Evolutionary conservation across 495 filamentous ascomycete genomes (phyloP).

Genomic region (Alectoria sarmentosa): DNA sequence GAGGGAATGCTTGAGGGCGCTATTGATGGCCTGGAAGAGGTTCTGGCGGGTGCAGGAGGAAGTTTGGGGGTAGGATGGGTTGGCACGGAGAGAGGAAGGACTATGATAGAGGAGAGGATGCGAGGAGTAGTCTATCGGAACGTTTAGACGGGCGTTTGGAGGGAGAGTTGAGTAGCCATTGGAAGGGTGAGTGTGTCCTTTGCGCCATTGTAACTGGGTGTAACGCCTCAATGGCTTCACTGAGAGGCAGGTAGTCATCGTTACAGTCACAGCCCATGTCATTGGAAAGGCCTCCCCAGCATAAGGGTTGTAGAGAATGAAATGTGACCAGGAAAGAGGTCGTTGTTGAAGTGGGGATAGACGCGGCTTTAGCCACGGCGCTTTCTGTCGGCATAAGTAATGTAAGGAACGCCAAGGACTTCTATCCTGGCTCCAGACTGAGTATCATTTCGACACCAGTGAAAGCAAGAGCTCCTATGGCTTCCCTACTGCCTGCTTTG

Average conservation of each 20-base stretch:
- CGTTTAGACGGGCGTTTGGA: constrained; percentile 60
- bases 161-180: constrained; percentile 24
- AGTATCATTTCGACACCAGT: background rate
- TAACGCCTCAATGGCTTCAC: background rate
- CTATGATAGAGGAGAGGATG: constrained; percentile 77
- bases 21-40: constrained; percentile 87
- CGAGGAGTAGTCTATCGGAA: constrained; percentile 80
- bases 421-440: background rate
- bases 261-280: background rate
- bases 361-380: background rate
- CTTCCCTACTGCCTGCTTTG: constrained; percentile 38
- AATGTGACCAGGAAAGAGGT: background rate
- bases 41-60: constrained; percentile 77
- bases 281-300: background rate
- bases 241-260: constrained; percentile 1
- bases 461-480: constrained; percentile 25
- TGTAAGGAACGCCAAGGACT: constrained; percentile 2
- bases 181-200: background rate
- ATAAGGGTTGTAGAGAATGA: background rate
- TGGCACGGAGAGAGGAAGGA: constrained; percentile 55
- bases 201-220: background rate
- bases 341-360: constrained; percentile 1
- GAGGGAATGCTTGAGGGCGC: constrained; percentile 76
- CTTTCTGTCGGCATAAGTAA: constrained; percentile 13
- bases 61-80: constrained; percentile 54